Percentiles rank a stretch among this genome's conserved stretches.
phyloP scores from a whole-genome alignment of 164 flowering plant species.

The Tetracentron sinense region DNA sequence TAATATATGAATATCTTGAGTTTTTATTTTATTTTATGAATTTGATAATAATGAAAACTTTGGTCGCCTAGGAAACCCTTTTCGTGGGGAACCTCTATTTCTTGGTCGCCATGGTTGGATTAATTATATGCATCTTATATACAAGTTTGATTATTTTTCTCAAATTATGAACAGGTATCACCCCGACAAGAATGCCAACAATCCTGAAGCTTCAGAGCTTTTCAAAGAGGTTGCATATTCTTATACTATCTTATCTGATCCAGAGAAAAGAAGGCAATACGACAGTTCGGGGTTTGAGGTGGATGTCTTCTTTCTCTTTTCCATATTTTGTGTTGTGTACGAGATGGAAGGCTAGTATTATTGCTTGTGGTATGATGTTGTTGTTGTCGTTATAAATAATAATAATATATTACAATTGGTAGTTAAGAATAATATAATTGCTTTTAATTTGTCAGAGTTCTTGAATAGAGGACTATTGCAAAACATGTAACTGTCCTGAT shows the following conservation, averaged over 20 bases:
- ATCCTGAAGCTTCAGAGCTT: constrained; percentile 77
- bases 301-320: constrained; percentile 4
- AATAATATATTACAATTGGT: no score
- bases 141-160: background rate
- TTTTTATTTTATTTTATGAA: no score
- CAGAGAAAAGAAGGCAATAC: constrained; percentile 77
- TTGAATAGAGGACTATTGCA: no score
- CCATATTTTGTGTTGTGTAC: background rate
- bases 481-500: no score
- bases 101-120: no score
- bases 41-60: no score
- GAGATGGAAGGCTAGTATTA: background rate
- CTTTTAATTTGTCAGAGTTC: background rate
- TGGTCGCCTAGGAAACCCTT: background rate
- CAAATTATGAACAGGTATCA: constrained; percentile 54
- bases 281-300: constrained; percentile 86
- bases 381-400: no score
- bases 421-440: no score
- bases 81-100: no score
- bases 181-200: constrained; percentile 76
- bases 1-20: no score
- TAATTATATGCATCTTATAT: background rate
- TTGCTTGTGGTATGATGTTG: background rate
- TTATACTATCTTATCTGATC: constrained; percentile 74
- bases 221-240: constrained; percentile 88